Base-by-base conservation (phyloP, 352 stramenopile species). In the Phytophthora idaei region DNA sequence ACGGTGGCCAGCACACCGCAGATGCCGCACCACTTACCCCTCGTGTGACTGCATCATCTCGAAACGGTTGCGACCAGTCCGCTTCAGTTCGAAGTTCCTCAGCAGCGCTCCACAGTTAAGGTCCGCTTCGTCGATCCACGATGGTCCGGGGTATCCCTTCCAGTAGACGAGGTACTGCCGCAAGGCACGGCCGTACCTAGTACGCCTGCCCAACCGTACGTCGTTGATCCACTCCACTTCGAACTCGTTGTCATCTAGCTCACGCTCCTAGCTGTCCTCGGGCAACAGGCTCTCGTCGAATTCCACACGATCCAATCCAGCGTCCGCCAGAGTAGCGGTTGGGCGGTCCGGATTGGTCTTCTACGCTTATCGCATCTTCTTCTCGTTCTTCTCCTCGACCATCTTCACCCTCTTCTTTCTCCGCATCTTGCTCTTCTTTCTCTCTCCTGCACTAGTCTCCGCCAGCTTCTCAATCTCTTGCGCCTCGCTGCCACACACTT, bases 201-300 rank as follows among this genome's bases (percentile, higher is more conserved):
- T 32, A 2, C 25, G 17, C 17, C 17, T 15, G 1, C 17, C 42
- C n/a, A n/a, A 12, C 1, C 8, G 15, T 28, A 48, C 42, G 17
- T 57, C 52, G 1, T 10, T 1, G 36, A 62, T 68, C 42, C 15
- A 2, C 2, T 68, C 52, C 2, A 62, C 61, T 39, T 68, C 61
- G 46, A 39, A 62, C 47, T 52, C 29, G 32, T n/a, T 37, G 6
- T 61, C 47, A 14, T 45, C 68, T 21, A 32, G 17, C 17, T 17
- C 5, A 55, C 60, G n/a, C 64, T 48, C 17, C 67, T 52, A 4
- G 52, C 8, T 48, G 6, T 48, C n/a, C 3, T 48, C 42, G n/a
- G 17, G 42, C 7, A 73, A 9, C 3, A 64, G 28, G 1, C 28
- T 39, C 25, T 67, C 58, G 21, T 81, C 73, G 21, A 74, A 76